These are phyloP conservation scores for Penicillium sp. DNA, from an alignment of 2,329 filamentous ascomycete species.

Conservation along the genomic window DNA sequence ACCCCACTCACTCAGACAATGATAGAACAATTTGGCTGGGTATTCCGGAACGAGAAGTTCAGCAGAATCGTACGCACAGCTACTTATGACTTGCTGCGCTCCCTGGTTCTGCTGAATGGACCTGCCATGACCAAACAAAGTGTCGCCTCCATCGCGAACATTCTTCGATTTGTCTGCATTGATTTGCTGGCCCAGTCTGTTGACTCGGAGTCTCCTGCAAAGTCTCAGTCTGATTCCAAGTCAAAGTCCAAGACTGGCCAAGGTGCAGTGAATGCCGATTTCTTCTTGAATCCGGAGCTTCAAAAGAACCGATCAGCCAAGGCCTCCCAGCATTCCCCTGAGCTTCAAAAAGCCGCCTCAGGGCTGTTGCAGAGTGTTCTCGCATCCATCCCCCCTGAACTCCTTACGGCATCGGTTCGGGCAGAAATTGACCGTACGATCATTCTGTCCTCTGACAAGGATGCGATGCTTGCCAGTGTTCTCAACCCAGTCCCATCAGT, in stretches of 20 bases:
- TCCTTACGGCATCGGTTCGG: constrained; percentile 68
- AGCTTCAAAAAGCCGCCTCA: constrained; percentile 57
- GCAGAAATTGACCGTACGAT: constrained; percentile 77
- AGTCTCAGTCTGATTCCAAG: constrained; percentile 42
- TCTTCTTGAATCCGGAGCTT: constrained; percentile 58
- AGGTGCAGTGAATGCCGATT: constrained; percentile 61
- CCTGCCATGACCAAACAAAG: constrained; percentile 64
- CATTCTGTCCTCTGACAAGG: constrained; percentile 65
- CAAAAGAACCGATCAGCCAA: constrained; percentile 26
- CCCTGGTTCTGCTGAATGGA: constrained; percentile 61
- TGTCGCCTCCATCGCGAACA: constrained; percentile 59
- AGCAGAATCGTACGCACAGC: constrained; percentile 56
- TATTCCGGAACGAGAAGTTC: constrained; percentile 58
- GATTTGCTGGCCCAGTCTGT: constrained; percentile 61
- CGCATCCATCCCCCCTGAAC: constrained; percentile 61
- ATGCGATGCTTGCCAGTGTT: constrained; percentile 76
- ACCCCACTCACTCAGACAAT: constrained; percentile 61
- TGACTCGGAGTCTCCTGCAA: constrained; percentile 32
- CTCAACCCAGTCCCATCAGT: constrained; percentile 69
- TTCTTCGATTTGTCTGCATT: constrained; percentile 68
- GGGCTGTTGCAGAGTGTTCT: constrained; percentile 63
- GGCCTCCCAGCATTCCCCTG: constrained; percentile 25
- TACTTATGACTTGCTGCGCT: constrained; percentile 59
- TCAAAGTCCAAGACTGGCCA: constrained; percentile 39
- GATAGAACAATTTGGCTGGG: constrained; percentile 68